Conservation (phyloP, 2,329 filamentous ascomycete species). For the Colletotrichum endophyticum region DNA sequence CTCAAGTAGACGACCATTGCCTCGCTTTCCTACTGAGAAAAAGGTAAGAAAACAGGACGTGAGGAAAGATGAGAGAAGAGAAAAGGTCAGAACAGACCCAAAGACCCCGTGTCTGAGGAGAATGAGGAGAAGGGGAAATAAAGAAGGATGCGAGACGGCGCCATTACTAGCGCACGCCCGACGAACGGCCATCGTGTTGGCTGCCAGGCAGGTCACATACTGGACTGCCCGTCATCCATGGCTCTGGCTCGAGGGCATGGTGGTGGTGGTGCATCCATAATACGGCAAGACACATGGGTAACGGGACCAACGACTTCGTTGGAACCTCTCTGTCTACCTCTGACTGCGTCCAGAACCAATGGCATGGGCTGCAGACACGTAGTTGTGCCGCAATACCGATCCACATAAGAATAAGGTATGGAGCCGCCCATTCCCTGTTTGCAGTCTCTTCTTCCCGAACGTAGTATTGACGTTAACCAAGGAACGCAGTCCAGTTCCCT, state of each 20-base stretch:
- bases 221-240: not conserved
- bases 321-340: not conserved
- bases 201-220: not conserved
- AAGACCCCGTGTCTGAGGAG: not conserved
- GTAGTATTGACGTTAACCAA: not conserved
- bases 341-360: not conserved
- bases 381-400: conserved; percentile 3
- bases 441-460: not conserved
- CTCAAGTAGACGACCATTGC: not conserved
- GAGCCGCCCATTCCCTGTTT: not conserved
- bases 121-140: not conserved
- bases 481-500: not conserved
- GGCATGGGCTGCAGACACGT: not conserved
- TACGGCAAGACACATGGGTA: not conserved
- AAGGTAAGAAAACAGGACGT: not conserved
- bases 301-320: not conserved
- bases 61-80: not conserved
- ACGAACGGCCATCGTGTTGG: not conserved
- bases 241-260: not conserved
- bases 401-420: conserved; percentile 2
- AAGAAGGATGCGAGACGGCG: not conserved
- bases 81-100: not conserved
- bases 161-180: not conserved
- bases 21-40: not conserved
- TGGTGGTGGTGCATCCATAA: not conserved